phyloP scores from a whole-genome alignment of 768 basidiomycete species.

The Tulasnella sp. region DNA sequence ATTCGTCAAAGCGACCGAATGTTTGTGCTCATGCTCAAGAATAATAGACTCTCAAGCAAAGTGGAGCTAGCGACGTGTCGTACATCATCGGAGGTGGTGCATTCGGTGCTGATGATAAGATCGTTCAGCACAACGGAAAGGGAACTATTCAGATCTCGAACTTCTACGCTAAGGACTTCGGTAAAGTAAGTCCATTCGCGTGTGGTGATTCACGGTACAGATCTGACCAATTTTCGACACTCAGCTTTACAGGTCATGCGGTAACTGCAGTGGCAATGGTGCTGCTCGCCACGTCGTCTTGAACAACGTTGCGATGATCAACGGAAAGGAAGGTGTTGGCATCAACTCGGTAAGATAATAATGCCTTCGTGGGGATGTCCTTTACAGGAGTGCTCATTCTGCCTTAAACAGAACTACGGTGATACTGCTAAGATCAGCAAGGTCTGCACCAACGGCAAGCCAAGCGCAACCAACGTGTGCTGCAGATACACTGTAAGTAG shows the following conservation, averaged over 20 bases:
- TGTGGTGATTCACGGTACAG: too few relatives aligned
- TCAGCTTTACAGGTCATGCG: slow-evolving; percentile 1
- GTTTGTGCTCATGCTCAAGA: not conserved
- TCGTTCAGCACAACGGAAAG: slow-evolving; percentile 9
- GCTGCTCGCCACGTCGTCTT: slow-evolving; percentile 10
- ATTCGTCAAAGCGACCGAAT: not conserved
- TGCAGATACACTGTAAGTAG: not conserved
- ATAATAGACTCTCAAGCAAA: slow-evolving; percentile 4
- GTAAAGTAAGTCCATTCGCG: not conserved
- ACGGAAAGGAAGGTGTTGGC: slow-evolving; percentile 13
- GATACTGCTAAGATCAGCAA: slow-evolving; percentile 11
- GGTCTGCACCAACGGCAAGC: slow-evolving; percentile 15
- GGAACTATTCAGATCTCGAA: slow-evolving; percentile 1
- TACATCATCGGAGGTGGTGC: slow-evolving; percentile 15
- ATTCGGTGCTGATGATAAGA: slow-evolving; percentile 7
- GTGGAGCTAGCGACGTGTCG: not conserved
- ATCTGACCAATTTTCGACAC: not conserved
- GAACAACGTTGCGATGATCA: slow-evolving; percentile 6
- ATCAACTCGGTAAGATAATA: slow-evolving; percentile 6
- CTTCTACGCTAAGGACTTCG: too few relatives aligned
- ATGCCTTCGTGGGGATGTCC: not conserved
- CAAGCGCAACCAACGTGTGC: slow-evolving; percentile 5
- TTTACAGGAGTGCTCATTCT: not conserved
- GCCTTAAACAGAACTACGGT: slow-evolving; percentile 5
- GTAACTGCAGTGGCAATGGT: slow-evolving; percentile 1